Conservation (phyloP, 768 basidiomycete genomes). For the Leucogyrophana mollusca region DNA sequence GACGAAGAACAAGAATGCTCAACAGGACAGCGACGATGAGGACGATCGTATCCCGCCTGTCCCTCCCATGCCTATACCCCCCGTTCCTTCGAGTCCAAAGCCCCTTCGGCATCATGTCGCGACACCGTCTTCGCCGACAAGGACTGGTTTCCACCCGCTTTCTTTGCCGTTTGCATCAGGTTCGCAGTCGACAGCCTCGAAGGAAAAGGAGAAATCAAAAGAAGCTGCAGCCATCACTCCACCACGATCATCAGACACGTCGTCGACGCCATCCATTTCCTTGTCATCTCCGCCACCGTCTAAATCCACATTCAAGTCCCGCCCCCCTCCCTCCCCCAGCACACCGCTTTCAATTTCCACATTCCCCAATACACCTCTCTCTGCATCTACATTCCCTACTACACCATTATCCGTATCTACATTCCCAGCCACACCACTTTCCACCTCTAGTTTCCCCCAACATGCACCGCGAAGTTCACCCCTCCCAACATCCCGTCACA, state of each 20-base stretch:
- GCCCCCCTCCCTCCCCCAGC: no score
- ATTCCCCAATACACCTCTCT: slow-evolving; percentile 9
- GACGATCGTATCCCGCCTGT: slow-evolving; percentile 28
- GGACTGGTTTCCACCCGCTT: slow-evolving; percentile 27
- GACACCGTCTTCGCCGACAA: slow-evolving; percentile 23
- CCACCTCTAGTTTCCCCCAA: background rate
- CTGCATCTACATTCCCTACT: slow-evolving; percentile 8
- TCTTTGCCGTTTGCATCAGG: slow-evolving; percentile 18
- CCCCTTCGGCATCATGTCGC: slow-evolving; percentile 20
- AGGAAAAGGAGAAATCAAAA: no score
- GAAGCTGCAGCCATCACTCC: background rate
- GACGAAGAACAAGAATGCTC: slow-evolving; percentile 17
- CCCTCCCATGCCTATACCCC: slow-evolving; percentile 26
- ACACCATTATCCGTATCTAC: slow-evolving; percentile 4
- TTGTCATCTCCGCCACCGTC: no score
- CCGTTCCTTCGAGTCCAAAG: slow-evolving; percentile 27
- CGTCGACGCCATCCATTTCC: background rate
- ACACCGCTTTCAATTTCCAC: background rate
- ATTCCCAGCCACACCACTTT: slow-evolving; percentile 16
- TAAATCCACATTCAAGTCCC: no score
- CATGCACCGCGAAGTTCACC: background rate
- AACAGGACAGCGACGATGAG: slow-evolving; percentile 26
- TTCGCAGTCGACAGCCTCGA: slow-evolving; percentile 12
- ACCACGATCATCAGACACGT: slow-evolving; percentile 11
- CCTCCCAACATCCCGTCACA: slow-evolving; percentile 27